phyloP scores from a whole-genome alignment of 208 protist species.

The Acanthamoeba lenticulata region DNA sequence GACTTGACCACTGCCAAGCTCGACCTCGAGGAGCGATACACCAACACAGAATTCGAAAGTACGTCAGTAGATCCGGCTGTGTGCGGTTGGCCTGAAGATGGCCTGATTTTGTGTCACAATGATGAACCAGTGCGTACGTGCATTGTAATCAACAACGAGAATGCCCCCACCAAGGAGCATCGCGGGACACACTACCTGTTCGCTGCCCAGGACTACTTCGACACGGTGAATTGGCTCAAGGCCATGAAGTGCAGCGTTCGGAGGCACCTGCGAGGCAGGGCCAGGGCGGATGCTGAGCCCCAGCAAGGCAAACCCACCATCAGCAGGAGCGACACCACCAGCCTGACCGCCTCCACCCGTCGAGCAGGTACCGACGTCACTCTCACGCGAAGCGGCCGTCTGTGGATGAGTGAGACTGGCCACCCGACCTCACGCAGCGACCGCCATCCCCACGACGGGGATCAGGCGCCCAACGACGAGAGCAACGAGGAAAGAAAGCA shows the following conservation, averaged over 20 bases:
- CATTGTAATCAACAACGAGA: background rate
- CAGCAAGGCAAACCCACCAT: background rate
- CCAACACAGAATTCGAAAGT: slow-evolving; percentile 32
- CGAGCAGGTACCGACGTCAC: too few relatives aligned
- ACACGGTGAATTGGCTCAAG: background rate
- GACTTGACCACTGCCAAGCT: background rate
- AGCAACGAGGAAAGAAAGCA: background rate
- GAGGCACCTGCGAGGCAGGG: background rate
- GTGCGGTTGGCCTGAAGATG: background rate
- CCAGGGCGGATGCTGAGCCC: background rate
- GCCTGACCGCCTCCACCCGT: too few relatives aligned
- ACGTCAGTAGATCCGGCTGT: background rate
- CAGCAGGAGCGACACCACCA: background rate
- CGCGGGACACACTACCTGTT: background rate
- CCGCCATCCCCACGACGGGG: background rate
- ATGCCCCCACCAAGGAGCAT: background rate
- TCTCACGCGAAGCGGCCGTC: background rate
- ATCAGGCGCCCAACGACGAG: background rate
- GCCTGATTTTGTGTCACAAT: background rate
- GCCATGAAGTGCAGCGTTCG: slow-evolving; percentile 48
- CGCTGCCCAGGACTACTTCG: background rate
- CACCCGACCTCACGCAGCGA: background rate
- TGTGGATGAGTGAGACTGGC: background rate
- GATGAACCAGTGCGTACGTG: background rate
- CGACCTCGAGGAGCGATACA: slow-evolving; percentile 7